Percentiles rank a stretch among this genome's conserved stretches.
Conservation (phyloP, 805 yeast species). For the Metschnikowia colocasiae region DNA sequence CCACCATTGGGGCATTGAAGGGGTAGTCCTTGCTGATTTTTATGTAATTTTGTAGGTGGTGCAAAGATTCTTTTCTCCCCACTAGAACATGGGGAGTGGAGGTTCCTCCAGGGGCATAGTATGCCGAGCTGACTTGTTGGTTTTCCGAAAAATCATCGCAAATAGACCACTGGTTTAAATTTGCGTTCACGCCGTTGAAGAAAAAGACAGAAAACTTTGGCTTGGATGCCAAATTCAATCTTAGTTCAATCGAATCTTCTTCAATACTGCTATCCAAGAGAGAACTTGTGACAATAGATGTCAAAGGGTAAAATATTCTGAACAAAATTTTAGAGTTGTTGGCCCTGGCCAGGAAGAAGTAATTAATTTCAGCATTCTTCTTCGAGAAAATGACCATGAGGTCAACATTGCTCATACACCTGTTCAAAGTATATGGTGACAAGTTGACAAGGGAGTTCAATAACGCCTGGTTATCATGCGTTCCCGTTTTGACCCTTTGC, state of each 20-base stretch:
- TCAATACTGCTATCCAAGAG: slow-evolving; percentile 45
- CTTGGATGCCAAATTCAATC: slow-evolving; percentile 50
- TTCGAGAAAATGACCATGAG: slow-evolving; percentile 66
- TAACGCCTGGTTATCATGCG: slow-evolving; percentile 38
- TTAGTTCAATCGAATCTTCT: slow-evolving; percentile 43
- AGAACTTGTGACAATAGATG: slow-evolving; percentile 57
- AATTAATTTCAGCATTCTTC: slow-evolving; percentile 68
- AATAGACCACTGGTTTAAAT: slow-evolving; percentile 68
- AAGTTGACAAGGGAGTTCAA: slow-evolving; percentile 51
- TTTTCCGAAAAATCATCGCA: slow-evolving; percentile 85
- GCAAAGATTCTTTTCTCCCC: slow-evolving; percentile 50
- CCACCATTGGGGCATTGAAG: neutral
- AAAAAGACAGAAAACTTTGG: slow-evolving; percentile 81
- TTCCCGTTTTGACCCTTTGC: slow-evolving; percentile 74
- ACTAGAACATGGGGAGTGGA: slow-evolving; percentile 66
- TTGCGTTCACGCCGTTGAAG: slow-evolving; percentile 49
- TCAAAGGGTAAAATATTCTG: slow-evolving; percentile 67
- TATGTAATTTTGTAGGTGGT: slow-evolving; percentile 52
- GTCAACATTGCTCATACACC: slow-evolving; percentile 65
- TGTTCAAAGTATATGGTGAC: slow-evolving; percentile 63
- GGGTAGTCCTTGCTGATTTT: slow-evolving; percentile 23
- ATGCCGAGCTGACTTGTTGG: slow-evolving; percentile 72
- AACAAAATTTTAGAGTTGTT: slow-evolving; percentile 65
- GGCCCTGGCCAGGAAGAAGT: slow-evolving; percentile 72
- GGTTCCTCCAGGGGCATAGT: slow-evolving; percentile 49